A percentile compares a stretch with the other conserved stretches of the same genome.
Evolutionary conservation across 2,329 filamentous ascomycete genomes (phyloP).

Genomic region (Neopestalotiopsis clavispora): DNA sequence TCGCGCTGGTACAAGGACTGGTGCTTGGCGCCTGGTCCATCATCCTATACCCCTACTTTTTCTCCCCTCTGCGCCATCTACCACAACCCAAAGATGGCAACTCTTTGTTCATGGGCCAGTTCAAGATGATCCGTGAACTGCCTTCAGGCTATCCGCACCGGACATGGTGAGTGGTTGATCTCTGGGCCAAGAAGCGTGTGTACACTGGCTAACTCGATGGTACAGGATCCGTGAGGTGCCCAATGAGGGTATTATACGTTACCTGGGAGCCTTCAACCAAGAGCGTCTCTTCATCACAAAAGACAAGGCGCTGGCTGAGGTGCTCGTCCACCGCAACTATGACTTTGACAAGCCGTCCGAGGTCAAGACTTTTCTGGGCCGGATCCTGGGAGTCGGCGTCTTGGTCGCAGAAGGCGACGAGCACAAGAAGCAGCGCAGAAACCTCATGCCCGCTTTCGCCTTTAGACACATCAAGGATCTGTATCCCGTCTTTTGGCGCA

Average conservation of each 20-base stretch:
- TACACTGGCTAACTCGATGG: background rate
- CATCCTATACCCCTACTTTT: conserved; percentile 53
- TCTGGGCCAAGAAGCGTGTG: background rate
- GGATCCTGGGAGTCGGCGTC: conserved; percentile 72
- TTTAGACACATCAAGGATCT: conserved; percentile 85
- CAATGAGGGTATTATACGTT: conserved; percentile 73
- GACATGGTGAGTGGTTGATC: conserved; percentile 46
- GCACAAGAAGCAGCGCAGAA: conserved; percentile 81
- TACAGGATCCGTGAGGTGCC: conserved; percentile 64
- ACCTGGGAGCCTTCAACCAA: conserved; percentile 50
- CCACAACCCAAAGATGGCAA: conserved; percentile 46
- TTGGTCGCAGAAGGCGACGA: conserved; percentile 89
- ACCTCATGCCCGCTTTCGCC: conserved; percentile 82
- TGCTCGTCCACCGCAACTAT: conserved; percentile 72
- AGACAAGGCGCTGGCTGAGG: conserved; percentile 70
- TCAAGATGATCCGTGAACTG: conserved; percentile 40
- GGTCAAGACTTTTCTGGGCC: conserved; percentile 60
- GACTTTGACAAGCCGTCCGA: conserved; percentile 68
- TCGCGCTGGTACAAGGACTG: conserved; percentile 42
- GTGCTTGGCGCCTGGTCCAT: conserved; percentile 46
- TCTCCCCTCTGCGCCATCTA: conserved; percentile 55
- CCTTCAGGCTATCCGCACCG: conserved; percentile 50
- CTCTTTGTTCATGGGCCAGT: conserved; percentile 56
- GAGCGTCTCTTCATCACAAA: conserved; percentile 50
- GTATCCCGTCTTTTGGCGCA: conserved; percentile 84